Evolutionary conservation across 73 alveolate genomes (phyloP).

Genomic region (Tetrahymena malaccensis): DNA sequence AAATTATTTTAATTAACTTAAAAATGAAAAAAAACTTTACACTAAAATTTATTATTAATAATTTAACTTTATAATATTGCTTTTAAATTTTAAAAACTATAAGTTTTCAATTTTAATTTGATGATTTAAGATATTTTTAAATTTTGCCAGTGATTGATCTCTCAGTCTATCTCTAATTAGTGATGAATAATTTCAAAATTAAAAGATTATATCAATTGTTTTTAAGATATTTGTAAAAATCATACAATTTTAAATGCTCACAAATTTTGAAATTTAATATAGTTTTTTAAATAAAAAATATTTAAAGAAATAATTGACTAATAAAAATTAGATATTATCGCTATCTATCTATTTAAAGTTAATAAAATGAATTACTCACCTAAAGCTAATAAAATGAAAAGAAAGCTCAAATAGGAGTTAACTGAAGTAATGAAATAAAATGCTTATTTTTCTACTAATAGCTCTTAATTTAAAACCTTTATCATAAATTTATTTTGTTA

Average conservation of each 20-base stretch:
- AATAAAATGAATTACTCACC: neutral
- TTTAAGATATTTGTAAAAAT: neutral
- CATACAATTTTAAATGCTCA: neutral
- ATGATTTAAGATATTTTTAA: neutral
- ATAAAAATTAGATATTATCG: neutral
- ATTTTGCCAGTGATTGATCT: neutral
- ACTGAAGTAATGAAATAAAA: neutral
- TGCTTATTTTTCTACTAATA: neutral
- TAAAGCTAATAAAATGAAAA: neutral
- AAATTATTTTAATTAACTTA: too few species aligned
- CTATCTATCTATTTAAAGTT: neutral
- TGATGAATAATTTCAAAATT: neutral
- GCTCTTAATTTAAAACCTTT: neutral
- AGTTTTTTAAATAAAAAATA: neutral
- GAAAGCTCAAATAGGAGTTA: conserved; percentile 19
- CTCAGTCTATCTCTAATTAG: neutral
- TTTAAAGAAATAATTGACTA: neutral
- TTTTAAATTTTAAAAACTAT: too few species aligned
- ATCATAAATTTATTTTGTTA: neutral
- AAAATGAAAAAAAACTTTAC: too few species aligned
- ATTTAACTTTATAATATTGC: too few species aligned
- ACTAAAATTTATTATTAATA: too few species aligned
- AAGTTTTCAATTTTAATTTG: too few species aligned
- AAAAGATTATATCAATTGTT: neutral
- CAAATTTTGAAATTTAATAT: neutral